phyloP scores from a whole-genome alignment of 768 basidiomycete genomes.

The Russula virescens region DNA sequence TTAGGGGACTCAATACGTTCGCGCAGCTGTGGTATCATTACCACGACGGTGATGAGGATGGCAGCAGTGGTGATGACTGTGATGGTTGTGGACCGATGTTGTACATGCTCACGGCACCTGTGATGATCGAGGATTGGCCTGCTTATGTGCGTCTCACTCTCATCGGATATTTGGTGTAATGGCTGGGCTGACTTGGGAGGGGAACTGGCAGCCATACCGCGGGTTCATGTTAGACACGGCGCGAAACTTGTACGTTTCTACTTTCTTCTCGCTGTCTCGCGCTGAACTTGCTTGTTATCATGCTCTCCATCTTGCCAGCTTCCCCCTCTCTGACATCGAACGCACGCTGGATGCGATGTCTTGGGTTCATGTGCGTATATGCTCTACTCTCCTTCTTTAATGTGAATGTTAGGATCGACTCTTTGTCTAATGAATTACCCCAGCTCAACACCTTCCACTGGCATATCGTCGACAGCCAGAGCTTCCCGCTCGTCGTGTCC shows the following conservation, averaged over 20 bases:
- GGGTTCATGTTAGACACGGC: constrained; percentile 80
- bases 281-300: not conserved
- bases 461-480: constrained; percentile 47
- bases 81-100: constrained; percentile 11
- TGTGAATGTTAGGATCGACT: too few species aligned
- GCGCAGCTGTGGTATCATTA: constrained; percentile 44
- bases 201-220: constrained; percentile 51
- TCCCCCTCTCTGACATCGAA: constrained; percentile 8
- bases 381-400: too few species aligned
- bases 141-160: constrained; percentile 36
- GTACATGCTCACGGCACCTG: constrained; percentile 39
- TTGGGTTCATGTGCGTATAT: constrained; percentile 22
- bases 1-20: constrained; percentile 53
- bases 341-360: constrained; percentile 15
- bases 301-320: not conserved
- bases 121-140: constrained; percentile 41
- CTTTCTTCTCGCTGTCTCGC: not conserved
- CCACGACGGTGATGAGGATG: too few species aligned
- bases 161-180: not conserved
- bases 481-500: constrained; percentile 42
- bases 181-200: not conserved
- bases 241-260: constrained; percentile 47
- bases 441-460: constrained; percentile 46
- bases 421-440: too few species aligned
- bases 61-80: too few species aligned